Percentiles rank a stretch among this genome's conserved stretches.
These are phyloP conservation scores for Chaetomium fimeti DNA, from an alignment of 495 filamentous ascomycete genomes.

Conservation along the genomic window DNA sequence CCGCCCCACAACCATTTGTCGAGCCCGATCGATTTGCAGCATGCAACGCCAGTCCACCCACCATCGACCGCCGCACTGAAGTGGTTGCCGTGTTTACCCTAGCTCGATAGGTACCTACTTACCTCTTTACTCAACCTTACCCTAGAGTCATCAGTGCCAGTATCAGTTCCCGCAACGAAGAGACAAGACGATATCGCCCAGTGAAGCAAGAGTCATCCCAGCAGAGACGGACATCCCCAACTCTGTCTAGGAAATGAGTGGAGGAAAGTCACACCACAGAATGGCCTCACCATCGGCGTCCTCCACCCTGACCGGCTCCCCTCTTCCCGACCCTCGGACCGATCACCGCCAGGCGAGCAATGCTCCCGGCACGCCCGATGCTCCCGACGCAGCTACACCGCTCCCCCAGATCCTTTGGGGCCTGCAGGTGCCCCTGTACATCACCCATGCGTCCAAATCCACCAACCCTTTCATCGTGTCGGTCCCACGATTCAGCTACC, in stretches of 20 bases:
- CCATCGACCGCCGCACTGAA: background rate
- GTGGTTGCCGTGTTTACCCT: background rate
- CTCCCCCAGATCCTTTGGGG: constrained; percentile 48
- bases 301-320: background rate
- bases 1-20: background rate
- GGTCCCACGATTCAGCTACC: constrained; percentile 68
- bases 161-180: background rate
- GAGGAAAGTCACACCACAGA: background rate
- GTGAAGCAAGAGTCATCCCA: background rate
- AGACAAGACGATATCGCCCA: background rate
- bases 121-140: background rate
- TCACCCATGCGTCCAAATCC: constrained; percentile 46
- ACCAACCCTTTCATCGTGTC: constrained; percentile 52
- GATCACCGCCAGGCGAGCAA: constrained; percentile 5
- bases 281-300: constrained; percentile 15
- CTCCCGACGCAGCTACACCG: constrained; percentile 15
- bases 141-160: background rate
- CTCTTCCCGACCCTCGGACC: background rate
- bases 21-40: constrained; percentile 4
- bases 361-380: background rate
- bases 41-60: constrained; percentile 1
- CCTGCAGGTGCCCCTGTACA: constrained; percentile 51
- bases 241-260: background rate
- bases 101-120: background rate
- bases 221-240: too few species aligned